Conservation (phyloP, 176 grass and related monocot genomes). For the Rhynchospora pubera region DNA sequence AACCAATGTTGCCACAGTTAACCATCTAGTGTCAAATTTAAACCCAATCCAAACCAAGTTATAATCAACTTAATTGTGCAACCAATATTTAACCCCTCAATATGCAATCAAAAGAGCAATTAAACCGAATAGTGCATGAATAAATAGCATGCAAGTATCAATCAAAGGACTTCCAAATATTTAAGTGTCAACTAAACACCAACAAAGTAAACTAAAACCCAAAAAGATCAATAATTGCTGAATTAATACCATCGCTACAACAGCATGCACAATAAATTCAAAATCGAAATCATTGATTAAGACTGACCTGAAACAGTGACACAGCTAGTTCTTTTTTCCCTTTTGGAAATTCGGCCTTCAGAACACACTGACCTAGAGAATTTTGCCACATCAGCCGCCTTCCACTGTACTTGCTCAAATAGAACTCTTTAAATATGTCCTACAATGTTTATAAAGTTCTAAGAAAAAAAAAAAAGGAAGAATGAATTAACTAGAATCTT, state of each 20-base stretch:
- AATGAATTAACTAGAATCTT: not conserved
- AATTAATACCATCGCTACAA: not conserved
- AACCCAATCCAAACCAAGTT: not conserved
- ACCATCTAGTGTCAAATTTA: not conserved
- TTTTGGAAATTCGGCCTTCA: constrained; percentile 95
- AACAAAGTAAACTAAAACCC: not conserved
- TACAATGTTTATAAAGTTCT: constrained; percentile 24
- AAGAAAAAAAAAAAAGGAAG: not conserved
- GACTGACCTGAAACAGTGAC: constrained; percentile 87
- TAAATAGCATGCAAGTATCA: not conserved
- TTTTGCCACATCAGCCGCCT: constrained; percentile 99
- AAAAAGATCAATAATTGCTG: not conserved
- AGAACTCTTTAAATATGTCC: constrained; percentile 99
- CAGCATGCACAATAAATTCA: not conserved
- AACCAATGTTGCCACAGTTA: not conserved
- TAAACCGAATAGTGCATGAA: not conserved
- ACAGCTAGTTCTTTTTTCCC: constrained; percentile 99
- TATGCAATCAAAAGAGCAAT: not conserved
- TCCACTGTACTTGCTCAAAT: constrained; percentile 98
- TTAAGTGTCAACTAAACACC: not conserved
- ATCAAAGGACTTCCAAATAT: not conserved
- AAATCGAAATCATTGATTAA: constrained; percentile 6
- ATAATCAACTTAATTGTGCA: not conserved
- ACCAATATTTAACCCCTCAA: not conserved
- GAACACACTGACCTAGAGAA: constrained; percentile 93